These are phyloP conservation scores for Leptomonas pyrrhocoris DNA, from an alignment of 208 protist species.

Conservation along the genomic window DNA sequence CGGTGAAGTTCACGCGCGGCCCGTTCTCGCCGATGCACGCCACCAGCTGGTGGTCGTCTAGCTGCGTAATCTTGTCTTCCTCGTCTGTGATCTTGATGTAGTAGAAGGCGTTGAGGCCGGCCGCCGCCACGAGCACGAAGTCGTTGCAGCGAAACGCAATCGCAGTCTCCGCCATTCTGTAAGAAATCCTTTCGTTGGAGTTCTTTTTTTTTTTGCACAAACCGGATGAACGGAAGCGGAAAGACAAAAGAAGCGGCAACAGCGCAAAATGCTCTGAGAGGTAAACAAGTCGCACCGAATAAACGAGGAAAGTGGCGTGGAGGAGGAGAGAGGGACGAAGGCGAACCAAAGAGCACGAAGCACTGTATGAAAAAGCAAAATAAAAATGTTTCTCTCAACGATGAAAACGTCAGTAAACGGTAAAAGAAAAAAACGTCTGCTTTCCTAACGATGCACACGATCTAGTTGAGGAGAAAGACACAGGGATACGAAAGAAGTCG, in stretches of 20 bases:
- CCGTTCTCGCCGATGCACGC: slow-evolving; percentile 90
- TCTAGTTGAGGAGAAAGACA: too few species aligned
- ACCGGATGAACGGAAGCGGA: background rate
- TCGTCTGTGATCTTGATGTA: slow-evolving; percentile 93
- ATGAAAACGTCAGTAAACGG: too few species aligned
- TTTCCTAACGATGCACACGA: too few species aligned
- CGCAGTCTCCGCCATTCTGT: slow-evolving; percentile 81
- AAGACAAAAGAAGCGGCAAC: slow-evolving; percentile 10
- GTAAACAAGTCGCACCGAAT: too few species aligned
- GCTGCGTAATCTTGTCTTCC: slow-evolving; percentile 93
- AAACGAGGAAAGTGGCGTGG: too few species aligned
- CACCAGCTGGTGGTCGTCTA: slow-evolving; percentile 90
- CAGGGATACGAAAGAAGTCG: too few species aligned
- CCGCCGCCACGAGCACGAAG: slow-evolving; percentile 83
- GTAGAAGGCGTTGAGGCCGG: slow-evolving; percentile 87
- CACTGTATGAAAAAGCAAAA: too few species aligned
- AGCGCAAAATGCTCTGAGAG: too few species aligned
- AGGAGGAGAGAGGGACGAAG: too few species aligned
- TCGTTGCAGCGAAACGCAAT: slow-evolving; percentile 90
- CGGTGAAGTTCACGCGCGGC: slow-evolving; percentile 92
- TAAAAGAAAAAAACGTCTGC: too few species aligned
- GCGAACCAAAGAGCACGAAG: too few species aligned
- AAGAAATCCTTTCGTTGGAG: background rate
- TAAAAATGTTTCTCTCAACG: too few species aligned
- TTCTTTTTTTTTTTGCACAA: background rate